A percentile compares a stretch with the other conserved stretches of the same genome.
Conservation (phyloP, 1,139 yeast species). For the Pichia sp. region DNA sequence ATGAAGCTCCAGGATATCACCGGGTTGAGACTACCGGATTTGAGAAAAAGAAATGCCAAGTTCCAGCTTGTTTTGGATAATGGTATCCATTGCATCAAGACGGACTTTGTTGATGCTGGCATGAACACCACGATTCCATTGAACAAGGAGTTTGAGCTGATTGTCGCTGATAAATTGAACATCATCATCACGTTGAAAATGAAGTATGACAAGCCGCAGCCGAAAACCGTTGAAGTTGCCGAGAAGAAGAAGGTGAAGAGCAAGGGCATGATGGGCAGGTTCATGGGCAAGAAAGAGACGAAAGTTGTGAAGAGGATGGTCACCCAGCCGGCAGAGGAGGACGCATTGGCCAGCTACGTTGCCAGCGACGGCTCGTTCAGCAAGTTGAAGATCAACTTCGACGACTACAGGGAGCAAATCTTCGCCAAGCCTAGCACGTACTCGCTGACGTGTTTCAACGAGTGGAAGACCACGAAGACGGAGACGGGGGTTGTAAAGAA, state of each 20-base stretch:
- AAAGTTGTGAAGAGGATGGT: conserved; percentile 45
- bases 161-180: conserved; percentile 63
- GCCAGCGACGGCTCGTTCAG: conserved; percentile 91
- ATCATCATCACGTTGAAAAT: conserved; percentile 73
- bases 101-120: conserved; percentile 53
- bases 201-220: conserved; percentile 51
- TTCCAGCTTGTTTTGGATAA: conserved; percentile 78
- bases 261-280: conserved; percentile 42
- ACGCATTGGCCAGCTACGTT: conserved; percentile 53
- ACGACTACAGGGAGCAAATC: conserved; percentile 52
- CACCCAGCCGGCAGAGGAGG: conserved; percentile 45
- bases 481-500: conserved; percentile 34
- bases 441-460: conserved; percentile 66
- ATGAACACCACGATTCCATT: conserved; percentile 39
- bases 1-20: conserved; percentile 59
- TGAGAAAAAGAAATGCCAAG: conserved; percentile 53
- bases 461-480: conserved; percentile 58
- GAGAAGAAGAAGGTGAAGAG: conserved; percentile 52
- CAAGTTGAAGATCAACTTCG: conserved; percentile 62
- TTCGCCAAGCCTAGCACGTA: conserved; percentile 51
- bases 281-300: conserved; percentile 48
- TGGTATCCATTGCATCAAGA: conserved; percentile 81
- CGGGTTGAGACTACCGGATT: conserved; percentile 55
- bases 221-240: conserved; percentile 52
- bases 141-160: conserved; percentile 80